Base-by-base conservation (phyloP, 306 rosid species). In the Cucurbita argyrosperma region DNA sequence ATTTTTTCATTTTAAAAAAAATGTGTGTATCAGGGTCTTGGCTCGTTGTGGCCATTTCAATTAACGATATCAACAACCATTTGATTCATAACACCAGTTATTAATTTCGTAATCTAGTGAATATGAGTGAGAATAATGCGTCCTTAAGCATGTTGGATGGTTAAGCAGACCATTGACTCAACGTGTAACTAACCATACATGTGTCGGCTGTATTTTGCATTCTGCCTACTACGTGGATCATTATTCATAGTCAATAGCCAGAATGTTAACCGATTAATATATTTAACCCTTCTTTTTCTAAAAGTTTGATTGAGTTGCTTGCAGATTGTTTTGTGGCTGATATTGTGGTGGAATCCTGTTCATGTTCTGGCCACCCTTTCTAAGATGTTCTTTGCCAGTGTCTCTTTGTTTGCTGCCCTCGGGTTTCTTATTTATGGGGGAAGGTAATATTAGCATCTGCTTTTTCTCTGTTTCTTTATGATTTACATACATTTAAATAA, bases 351-450 rank as follows among this genome's bases (percentile, higher is more conserved):
- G 99, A 89, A 88, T 83, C 99, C 99, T 23, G 23, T 85, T 77
- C 80, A 63, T 5, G 53, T 83, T 43, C 77, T 91, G 80, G 79
- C 72, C 73, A 63, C 87, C 77, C 75, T 95, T 58, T 88, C 99
- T 11, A 95, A 89, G 84, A 80, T 95, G 81, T 95, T 95, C 88
- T 91, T 95, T 84, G 99, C 99, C 81, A 89, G 96, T 79, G 93
- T 95, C 18, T 89, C 99, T 77, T 86, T 91, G 83, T 91, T 91
- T 71, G 96, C 97, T 21, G 99, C 99, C 76, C 90, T 95, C 64
- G 99, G 97, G 55, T 95, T 95, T 88, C 96, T 95, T 80, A 90
- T 91, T 75, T 95, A 91, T 38, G 99, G 99, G 77, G 99, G 99
- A 81, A 95, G 99, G 99, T 95, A 88, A 66, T 47, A 19, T 26